Evolutionary conservation across 2,329 filamentous ascomycete genomes (phyloP), one percentile per base, ranked within the genome.

Genomic region (Fusarium sp.): DNA sequence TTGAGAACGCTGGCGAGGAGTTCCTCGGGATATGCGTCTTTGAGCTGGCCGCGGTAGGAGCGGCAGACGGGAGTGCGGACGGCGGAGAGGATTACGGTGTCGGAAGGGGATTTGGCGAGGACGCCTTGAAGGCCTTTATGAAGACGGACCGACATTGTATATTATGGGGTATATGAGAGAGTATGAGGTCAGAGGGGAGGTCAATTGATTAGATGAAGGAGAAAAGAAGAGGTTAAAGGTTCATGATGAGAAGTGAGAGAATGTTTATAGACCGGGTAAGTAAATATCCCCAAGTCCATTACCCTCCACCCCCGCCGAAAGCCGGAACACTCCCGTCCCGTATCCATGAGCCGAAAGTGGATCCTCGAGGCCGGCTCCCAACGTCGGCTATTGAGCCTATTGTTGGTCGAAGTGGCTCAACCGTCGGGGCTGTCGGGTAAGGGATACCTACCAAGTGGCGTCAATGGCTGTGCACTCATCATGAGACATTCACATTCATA

Each of bases 21-120:
- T 81, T 97, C 93, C 81, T 98, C 95, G 18, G 96, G 94, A 83
- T 95, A 95, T 52, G 95, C 91, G 80, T 97, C 93, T 81, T 93
- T 93, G 77, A 98, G 90, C 20, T 89, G 88, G 77, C 95, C 95
- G 78, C 93, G 93, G 85, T 94, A 92, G 42, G 94, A 90, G 70
- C 93, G 90, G 66, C 92, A 95, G 71, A 98, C 88, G 42, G 95
- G 93, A 11, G 95, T 98, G 74, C 95, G 93, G 42, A 97, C 88
- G n/a, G 94, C 90, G 23, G 94, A 97, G 75, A 97, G 90, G 79
- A 98, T 92, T 76, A 98, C 93, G 44, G 94, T 88, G 83, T 98
- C 95, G 71, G 90, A 88, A 42, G 94, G 92, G 27, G 90, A 84
- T 81, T 96, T 97, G 77, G 90, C 83, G 66, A 97, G 90, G 74